Conservation (phyloP, 2,329 filamentous ascomycete species). For the Ceratocystis ficicola region DNA sequence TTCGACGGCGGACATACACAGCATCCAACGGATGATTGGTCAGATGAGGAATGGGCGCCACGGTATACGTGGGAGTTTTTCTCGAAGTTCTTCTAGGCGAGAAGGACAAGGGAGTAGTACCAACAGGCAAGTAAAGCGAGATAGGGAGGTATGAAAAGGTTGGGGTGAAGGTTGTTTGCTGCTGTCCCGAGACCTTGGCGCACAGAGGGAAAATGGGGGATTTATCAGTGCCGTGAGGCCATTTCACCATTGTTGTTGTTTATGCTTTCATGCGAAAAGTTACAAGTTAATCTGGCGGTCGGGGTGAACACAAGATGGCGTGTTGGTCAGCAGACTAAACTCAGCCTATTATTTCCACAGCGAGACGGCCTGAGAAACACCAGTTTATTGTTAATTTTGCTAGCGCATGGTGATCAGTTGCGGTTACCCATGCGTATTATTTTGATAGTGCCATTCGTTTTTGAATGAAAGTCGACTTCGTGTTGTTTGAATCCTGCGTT, state of each 20-base stretch:
- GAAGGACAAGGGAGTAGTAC: not conserved
- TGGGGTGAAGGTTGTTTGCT: too few species aligned
- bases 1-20: conserved; percentile 22
- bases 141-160: not conserved
- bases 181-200: too few species aligned
- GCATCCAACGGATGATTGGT: conserved; percentile 13
- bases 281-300: too few species aligned
- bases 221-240: not conserved
- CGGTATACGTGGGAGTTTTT: conserved; percentile 22
- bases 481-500: not conserved
- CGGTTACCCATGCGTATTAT: too few species aligned
- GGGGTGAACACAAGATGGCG: too few species aligned
- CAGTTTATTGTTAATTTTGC: not conserved
- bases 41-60: conserved; percentile 9
- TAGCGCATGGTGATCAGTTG: too few species aligned
- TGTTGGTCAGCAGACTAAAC: not conserved
- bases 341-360: not conserved
- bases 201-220: not conserved
- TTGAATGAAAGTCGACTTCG: not conserved
- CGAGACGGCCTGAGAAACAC: not conserved
- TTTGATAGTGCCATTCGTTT: not conserved
- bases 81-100: conserved; percentile 19
- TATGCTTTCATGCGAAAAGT: not conserved
- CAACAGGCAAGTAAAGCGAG: not conserved
- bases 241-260: not conserved